Conservation (phyloP, 2,329 filamentous ascomycete species). For the Aureobasidium mangrovei region DNA sequence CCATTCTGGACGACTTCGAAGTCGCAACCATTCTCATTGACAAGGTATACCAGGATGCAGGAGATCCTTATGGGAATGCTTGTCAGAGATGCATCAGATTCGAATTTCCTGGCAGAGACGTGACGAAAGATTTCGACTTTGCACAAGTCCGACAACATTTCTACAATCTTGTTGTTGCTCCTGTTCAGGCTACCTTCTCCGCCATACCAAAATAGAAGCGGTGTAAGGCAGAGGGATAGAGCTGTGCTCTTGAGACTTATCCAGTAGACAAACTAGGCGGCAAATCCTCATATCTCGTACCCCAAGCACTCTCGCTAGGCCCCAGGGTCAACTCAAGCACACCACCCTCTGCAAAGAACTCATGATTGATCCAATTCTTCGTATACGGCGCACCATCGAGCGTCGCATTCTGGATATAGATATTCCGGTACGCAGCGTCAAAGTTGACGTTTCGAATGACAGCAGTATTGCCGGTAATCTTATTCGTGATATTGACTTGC, state of each 20-base stretch:
- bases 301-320: conserved; percentile 35
- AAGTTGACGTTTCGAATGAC: conserved; percentile 36
- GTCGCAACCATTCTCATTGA: not conserved
- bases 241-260: not conserved
- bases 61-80: not conserved
- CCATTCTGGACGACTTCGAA: not conserved
- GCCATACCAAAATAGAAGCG: not conserved
- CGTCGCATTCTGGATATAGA: conserved; percentile 38
- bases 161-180: not conserved
- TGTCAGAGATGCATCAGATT: not conserved
- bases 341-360: conserved; percentile 37
- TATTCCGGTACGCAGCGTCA: conserved; percentile 32
- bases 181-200: not conserved
- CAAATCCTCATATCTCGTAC: conserved; percentile 33
- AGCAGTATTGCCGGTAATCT: conserved; percentile 34
- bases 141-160: not conserved
- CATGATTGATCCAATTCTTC: conserved; percentile 38
- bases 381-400: conserved; percentile 35
- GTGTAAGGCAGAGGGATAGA: no score
- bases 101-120: not conserved
- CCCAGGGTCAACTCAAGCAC: conserved; percentile 36
- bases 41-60: not conserved
- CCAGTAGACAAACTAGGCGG: conserved; percentile 29
- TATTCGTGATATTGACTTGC: conserved; percentile 31
- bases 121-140: not conserved